Percentiles rank a stretch among this genome's conserved stretches.
phyloP scores from a whole-genome alignment of 2,329 filamentous ascomycete species.

The Samsoniella hepiali region DNA sequence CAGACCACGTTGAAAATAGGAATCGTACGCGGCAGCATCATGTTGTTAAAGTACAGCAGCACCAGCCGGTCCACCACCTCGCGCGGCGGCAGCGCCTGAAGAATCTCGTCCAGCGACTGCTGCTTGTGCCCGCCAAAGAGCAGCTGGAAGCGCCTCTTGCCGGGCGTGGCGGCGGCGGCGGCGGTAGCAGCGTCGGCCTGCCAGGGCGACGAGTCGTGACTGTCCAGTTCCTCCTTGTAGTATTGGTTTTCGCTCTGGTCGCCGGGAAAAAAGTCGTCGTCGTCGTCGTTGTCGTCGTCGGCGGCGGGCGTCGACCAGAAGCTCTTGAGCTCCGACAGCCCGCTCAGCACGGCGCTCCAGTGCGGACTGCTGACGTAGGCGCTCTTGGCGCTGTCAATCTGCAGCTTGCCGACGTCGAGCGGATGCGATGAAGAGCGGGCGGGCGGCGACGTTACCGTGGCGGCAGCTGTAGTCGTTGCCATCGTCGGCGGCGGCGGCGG shows the following conservation, averaged over 20 bases:
- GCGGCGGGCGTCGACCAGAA: not conserved
- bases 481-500: no score
- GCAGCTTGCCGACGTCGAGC: conserved; percentile 10
- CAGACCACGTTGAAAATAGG: not conserved
- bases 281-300: not conserved
- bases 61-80: conserved; percentile 5
- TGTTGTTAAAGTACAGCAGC: conserved; percentile 13
- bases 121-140: conserved; percentile 8
- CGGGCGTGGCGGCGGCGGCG: not conserved
- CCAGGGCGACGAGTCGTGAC: not conserved
- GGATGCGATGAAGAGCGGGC: not conserved
- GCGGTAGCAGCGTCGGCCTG: not conserved
- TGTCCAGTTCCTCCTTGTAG: not conserved
- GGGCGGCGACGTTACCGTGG: not conserved
- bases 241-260: conserved; percentile 13
- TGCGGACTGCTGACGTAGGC: conserved; percentile 17
- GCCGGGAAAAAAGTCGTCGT: conserved; percentile 8
- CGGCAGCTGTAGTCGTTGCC: not conserved
- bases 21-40: conserved; percentile 6
- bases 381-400: conserved; percentile 2
- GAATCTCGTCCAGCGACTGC: not conserved
- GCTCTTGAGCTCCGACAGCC: conserved; percentile 7
- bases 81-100: conserved; percentile 3
- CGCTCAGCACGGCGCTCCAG: conserved; percentile 14
- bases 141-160: conserved; percentile 4